phyloP scores from a whole-genome alignment of 352 stramenopile genomes.

The Globisporangium alternatum region DNA sequence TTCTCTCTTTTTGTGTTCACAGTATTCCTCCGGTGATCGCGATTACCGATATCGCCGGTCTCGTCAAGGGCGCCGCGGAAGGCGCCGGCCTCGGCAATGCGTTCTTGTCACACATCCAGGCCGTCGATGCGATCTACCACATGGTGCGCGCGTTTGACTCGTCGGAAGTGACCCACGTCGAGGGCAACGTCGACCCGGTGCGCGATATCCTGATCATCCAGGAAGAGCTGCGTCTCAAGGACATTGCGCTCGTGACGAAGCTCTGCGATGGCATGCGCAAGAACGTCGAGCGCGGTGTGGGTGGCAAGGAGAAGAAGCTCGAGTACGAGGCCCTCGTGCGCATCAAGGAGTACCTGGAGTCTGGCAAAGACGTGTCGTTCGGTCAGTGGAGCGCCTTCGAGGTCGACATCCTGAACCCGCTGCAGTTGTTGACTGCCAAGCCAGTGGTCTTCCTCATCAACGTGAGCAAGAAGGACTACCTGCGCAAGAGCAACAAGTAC shows the following conservation, averaged over 20 bases:
- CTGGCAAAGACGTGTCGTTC: conserved; percentile 90
- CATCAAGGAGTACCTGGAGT: conserved; percentile 78
- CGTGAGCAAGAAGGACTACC: conserved; percentile 98
- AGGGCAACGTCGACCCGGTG: conserved; percentile 98
- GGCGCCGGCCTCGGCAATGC: conserved; percentile 98
- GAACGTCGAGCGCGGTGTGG: conserved; percentile 85
- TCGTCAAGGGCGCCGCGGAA: conserved; percentile 97
- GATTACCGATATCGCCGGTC: conserved; percentile 99
- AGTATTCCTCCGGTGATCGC: conserved; percentile 95
- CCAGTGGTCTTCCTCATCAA: conserved; percentile 99
- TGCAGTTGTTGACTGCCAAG: conserved; percentile 93
- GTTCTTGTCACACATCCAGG: conserved; percentile 99
- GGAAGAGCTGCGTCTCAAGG: conserved; percentile 97
- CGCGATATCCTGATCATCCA: conserved; percentile 99
- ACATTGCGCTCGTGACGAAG: conserved; percentile 90
- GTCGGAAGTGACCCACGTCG: conserved; percentile 98
- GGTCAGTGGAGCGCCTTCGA: conserved; percentile 86
- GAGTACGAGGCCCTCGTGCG: conserved; percentile 89
- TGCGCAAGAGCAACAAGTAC: conserved; percentile 98
- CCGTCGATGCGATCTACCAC: conserved; percentile 98
- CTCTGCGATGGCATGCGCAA: conserved; percentile 76
- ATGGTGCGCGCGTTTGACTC: conserved; percentile 98
- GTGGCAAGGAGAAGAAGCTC: conserved; percentile 94
- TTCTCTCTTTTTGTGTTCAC: not conserved
- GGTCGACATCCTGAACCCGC: conserved; percentile 90